Base-by-base conservation (phyloP, 2,329 filamentous ascomycete genomes). In the Ophiostoma novo-ulmi region DNA sequence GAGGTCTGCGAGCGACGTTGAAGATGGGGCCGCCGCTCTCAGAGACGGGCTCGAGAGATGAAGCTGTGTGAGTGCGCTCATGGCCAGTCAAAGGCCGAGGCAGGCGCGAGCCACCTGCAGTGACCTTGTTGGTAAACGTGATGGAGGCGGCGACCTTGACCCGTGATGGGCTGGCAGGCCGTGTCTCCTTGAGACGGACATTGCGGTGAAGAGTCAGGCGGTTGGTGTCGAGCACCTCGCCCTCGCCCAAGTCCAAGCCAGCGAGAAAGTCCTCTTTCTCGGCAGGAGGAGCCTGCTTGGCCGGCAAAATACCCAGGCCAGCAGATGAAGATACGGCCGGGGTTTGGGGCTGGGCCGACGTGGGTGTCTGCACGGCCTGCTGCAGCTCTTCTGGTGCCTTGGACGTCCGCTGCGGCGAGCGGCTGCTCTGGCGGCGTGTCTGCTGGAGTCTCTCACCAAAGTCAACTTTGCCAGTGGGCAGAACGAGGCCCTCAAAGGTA, bases 161-260 rank as follows among this genome's bases (percentile, higher is more conserved):
- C 73, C 91, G 87, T 31, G 86, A 85, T 66, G 93, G 91, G 74
- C 92, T 94, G 17, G 85, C 82, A 26, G 88, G 85, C 69, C 88
- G 85, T 73, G 87, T 82, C 74, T 89, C 87, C 80, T 96, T 97
- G 76, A 96, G 85, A 78, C 94, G 94, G 74, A 99, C 87, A 78
- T 99, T 97, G 73, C 92, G 93, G 78, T 98, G 95, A 22, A 97
- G 83, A 0, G 91, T 94, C 63, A 93, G 84, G 79, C 94, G 97
- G 71, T 85, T 88, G 2, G 90, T 87, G 76, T 93, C 89, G 76
- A 98, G 93, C 20, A 92, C 85, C 74, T 94, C 91, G 6, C 89
- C 92, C 75, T 92, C 89, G 48, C 92, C 93, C 77, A 98, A 87
- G 71, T 98, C 95, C 72, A 99, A 86, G 58, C 91, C 94, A 36